Base-by-base conservation (phyloP, 441 rosid species). In the Viola pubescens region DNA sequence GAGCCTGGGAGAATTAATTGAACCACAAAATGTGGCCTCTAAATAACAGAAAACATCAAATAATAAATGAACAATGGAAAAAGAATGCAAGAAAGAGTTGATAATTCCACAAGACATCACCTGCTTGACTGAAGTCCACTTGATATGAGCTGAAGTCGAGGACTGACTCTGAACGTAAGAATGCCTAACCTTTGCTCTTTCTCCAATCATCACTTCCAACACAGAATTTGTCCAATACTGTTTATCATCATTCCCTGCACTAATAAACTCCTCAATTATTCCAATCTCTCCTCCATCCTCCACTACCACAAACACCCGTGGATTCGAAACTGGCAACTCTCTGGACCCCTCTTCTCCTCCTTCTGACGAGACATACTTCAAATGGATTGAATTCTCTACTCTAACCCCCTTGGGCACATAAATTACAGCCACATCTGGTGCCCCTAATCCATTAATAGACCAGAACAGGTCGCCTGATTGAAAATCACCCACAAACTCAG, bases 41-140 rank as follows among this genome's bases (percentile, higher is more conserved):
- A 26, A 26, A 26, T 26, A 26, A 1, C 34, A 26, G 19, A 16
- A 16, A 16, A 16, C 34, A 26, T 26, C 34, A 26, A 26, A 26
- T 1, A 26, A 26, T 26, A 26, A 26, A 26, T 26, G 34, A 2
- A 26, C 34, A 1, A 26, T 26, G 34, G 34, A 2, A 26, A 26
- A 26, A 26, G 3, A 26, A 26, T 26, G 19, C 2, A 26, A 26
- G 34, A 26, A 26, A 0, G 12, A 66, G 41, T 0, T 13, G 59
- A 26, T 6, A 0, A 16, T 10, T 45, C 16, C 52, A 65, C 54
- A 68, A 59, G 51, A 56, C 71, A 12, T 65, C 38, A 91, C 95
- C 91, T 91, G 97, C 58, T 73, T 77, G 41, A 89, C 89, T 0
- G 79, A 80, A 74, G 94, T 91, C 98, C 97, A 91, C 74, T 91